Evolutionary conservation across 257 asterid species (phyloP), one percentile per base, ranked within the genome.

Genomic region (Fraxinus quadrangulata): DNA sequence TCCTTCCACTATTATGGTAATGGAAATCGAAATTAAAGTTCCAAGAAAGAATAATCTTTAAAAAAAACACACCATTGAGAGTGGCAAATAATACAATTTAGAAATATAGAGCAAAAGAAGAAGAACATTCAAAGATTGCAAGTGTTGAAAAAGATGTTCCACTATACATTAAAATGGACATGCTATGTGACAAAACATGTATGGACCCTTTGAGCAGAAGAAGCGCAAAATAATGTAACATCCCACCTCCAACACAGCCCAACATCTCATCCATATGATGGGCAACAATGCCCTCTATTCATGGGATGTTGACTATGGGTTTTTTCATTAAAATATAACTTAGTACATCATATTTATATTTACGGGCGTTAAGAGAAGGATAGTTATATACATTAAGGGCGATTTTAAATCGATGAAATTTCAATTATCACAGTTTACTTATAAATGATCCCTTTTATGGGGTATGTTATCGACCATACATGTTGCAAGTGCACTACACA

Each of bases 181-280:
- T 19, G 73, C 47, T 51, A 70, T 82, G 81, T 79, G 87, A 85
- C 82, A 72, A 51, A 82, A 81, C 79, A 73, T 75, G 72, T 13
- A 81, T 79, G 89, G 89, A 79, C 74, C 75, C 59, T 78, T 56
- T 71, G 42, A 40, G 23, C 82, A 63, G 70, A 77, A 72, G 39
- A 42, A 75, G 24, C 74, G 74, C 37, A 26, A 68, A 78, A 79
- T 61, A 21, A 12, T 69, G 61, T 33, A 79, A 59, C 75, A 37
- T 17, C 80, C 79, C 74, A 81, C 83, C 73, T 71, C 81, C 83
- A 82, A 80, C 89, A 82, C 76, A 84, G 81, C 89, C 94, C 90
- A 70, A 73, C 72, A 72, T 70, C 84, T 81, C 86, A 82, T 86
- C 90, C 90, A 69, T 79, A 67, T 84, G 86, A 81, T 84, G 86